Base-by-base conservation (phyloP, 768 basidiomycete species). In the Pleurotus giganteus region DNA sequence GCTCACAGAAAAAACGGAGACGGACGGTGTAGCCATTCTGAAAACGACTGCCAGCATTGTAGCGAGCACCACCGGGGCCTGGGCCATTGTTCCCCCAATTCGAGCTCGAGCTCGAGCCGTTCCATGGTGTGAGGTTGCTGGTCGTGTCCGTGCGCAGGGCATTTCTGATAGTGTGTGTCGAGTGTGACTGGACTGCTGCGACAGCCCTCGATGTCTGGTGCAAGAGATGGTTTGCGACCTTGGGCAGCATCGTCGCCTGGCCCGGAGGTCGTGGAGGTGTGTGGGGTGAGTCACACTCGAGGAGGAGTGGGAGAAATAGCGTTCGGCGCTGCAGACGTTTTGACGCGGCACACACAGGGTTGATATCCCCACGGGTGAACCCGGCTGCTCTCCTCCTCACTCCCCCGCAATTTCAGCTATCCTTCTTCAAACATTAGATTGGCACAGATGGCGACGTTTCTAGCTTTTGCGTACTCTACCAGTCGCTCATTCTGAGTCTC, bases 131-230 rank as follows among this genome's bases (percentile, higher is more conserved):
- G 47, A 78, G 54, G 21, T 72, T 68, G 41, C 67, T 66, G 26
- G 77, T 59, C 62, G 75, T 63, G 24, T 77, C 71, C 6, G 77
- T 74, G 6, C 90, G 86, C 54, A 91, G 78, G 53, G 88, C 91
- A 78, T 88, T 92, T 56, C 89, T 76, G 66, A 91, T 74, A 0
- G 88, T 81, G 57, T 85, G 77, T 4, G 76, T 57, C 4, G 78
- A 78, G 66, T 88, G 88, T 58, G 85, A 84, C 61, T 91, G 89
- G 54, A 88, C 85, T 45, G 85, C 82, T 0, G 86, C 83, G 44
- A 85, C 90, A 13, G 86, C 89, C 63, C 90, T 85, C 12, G 85
- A 79, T 0, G 88, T 88, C 59, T 85, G 84, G 57, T 91, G 82
- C 29, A 93, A 71, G 50, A 93, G 75, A 47, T 86, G 83, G n/a